Conservation (phyloP, 371 early-diverging fungal genomes). For the Mucor racemosus region DNA sequence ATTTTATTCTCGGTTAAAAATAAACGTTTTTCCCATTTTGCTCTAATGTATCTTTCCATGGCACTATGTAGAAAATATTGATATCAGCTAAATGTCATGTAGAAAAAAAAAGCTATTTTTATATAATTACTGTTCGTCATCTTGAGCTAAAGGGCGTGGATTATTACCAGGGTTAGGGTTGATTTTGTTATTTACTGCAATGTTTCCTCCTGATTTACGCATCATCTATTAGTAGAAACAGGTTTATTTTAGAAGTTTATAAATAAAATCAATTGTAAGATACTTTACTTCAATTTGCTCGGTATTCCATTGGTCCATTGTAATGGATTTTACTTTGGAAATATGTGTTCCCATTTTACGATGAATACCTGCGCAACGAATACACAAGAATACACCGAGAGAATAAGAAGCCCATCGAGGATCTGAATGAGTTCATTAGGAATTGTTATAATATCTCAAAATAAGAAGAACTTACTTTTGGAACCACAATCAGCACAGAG, state of each 20-base stretch:
- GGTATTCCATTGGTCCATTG: slow-evolving; percentile 91
- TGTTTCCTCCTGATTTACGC: slow-evolving; percentile 81
- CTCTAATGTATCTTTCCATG: slow-evolving; percentile 89
- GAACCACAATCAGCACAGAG: slow-evolving; percentile 84
- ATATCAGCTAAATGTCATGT: background rate
- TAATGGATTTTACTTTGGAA: slow-evolving; percentile 90
- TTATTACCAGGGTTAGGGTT: slow-evolving; percentile 74
- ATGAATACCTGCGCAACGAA: slow-evolving; percentile 93
- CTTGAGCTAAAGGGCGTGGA: slow-evolving; percentile 66
- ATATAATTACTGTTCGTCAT: slow-evolving; percentile 63
- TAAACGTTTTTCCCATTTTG: slow-evolving; percentile 90
- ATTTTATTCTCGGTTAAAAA: slow-evolving; percentile 57
- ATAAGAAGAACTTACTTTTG: slow-evolving; percentile 60
- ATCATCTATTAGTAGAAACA: slow-evolving; percentile 40
- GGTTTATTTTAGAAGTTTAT: background rate
- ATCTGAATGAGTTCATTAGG: slow-evolving; percentile 48
- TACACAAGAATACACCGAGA: slow-evolving; percentile 93
- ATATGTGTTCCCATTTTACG: slow-evolving; percentile 94
- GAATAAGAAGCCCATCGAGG: slow-evolving; percentile 97
- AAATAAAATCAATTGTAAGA: background rate
- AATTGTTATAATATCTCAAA: background rate
- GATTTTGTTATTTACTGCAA: slow-evolving; percentile 75
- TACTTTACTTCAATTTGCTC: slow-evolving; percentile 86
- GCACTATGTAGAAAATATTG: slow-evolving; percentile 50
- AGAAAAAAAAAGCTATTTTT: background rate